Evolutionary conservation across 2,329 filamentous ascomycete species (phyloP), one percentile per base, ranked within the genome.

Genomic region (Fusarium sp.): DNA sequence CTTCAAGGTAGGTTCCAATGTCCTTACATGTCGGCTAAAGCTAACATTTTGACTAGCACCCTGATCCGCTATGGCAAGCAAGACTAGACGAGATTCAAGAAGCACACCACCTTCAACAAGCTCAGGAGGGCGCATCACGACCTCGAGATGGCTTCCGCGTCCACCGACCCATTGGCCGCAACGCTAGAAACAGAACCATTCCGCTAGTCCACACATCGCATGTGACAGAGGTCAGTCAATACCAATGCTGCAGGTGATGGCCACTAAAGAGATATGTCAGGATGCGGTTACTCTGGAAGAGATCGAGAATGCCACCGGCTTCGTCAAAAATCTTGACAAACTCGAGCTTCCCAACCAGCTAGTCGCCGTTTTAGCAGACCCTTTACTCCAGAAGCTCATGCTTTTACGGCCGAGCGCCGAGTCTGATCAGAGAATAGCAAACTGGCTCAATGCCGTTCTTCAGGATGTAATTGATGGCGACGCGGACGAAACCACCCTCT

Each of bases 301-400:
- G 74, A 88, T 97, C 55, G 91, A 94, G 72, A 90, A 85, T 64
- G 89, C 90, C 14, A 83, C 88, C 24, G 85, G 88, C 50, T 91
- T 97, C 63, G 90, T 94, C 7, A 86, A 87, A 44, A 91, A 88
- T 58, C 79, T 97, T 10, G 93, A 97, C 71, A 92, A 86, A 69
- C 90, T 97, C 26, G 92, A 96, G 77, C 81, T 94, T 40, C 94
- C 94, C 0, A 94, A 92, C 67, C 94, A 97, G 78, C 84, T 97
- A 3, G 89, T 94, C 40, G 92, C 94, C 7, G 89, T 92, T 6
- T 82, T 97, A 15, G 88, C 87, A 3, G 92, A 97, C 74, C 91
- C 91, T 5, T 82, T 97, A 31, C 85, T 95, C 2, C 93, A 95
- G 76, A 96, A 95, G 75, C 83, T 95, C 24, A 81, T 93, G 34